Percentiles rank a stretch among this genome's conserved stretches.
phyloP scores from a whole-genome alignment of 78 protist genomes.

The Dictyostelium capitatum region DNA sequence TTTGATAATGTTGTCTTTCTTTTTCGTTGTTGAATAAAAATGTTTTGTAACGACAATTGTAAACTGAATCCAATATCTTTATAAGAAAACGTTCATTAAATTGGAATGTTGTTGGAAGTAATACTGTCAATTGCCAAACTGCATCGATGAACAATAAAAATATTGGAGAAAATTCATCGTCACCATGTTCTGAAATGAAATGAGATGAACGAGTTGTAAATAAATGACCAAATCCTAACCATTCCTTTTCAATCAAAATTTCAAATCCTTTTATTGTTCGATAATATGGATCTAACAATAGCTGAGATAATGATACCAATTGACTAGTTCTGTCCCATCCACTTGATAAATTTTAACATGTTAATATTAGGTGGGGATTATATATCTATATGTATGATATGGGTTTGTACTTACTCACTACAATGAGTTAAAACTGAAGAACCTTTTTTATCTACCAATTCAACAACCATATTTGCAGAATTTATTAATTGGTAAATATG shows the following conservation, averaged over 20 bases:
- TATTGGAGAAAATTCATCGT: slow-evolving; percentile 79
- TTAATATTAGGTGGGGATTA: too few species aligned
- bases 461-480: slow-evolving; percentile 66
- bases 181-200: background rate
- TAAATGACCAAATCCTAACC: slow-evolving; percentile 96
- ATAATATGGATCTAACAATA: slow-evolving; percentile 94
- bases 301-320: slow-evolving; percentile 81
- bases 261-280: slow-evolving; percentile 94
- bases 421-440: slow-evolving; percentile 85
- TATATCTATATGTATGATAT: too few species aligned
- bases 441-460: slow-evolving; percentile 76
- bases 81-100: slow-evolving; percentile 89
- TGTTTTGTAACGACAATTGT: slow-evolving; percentile 86
- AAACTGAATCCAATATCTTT: slow-evolving; percentile 51
- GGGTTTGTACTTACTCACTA: too few species aligned
- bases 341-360: too few species aligned
- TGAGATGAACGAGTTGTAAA: slow-evolving; percentile 87
- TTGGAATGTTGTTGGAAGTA: slow-evolving; percentile 88
- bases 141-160: slow-evolving; percentile 82
- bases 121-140: slow-evolving; percentile 66
- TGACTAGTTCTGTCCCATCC: slow-evolving; percentile 99
- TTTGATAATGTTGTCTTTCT: slow-evolving; percentile 20
- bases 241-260: slow-evolving; percentile 96
- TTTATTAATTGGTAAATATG: slow-evolving; percentile 67
- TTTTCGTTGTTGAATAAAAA: slow-evolving; percentile 77